Evolutionary conservation across 2,329 filamentous ascomycete genomes (phyloP), one percentile per base, ranked within the genome.

Genomic region (Eutypella sp.): DNA sequence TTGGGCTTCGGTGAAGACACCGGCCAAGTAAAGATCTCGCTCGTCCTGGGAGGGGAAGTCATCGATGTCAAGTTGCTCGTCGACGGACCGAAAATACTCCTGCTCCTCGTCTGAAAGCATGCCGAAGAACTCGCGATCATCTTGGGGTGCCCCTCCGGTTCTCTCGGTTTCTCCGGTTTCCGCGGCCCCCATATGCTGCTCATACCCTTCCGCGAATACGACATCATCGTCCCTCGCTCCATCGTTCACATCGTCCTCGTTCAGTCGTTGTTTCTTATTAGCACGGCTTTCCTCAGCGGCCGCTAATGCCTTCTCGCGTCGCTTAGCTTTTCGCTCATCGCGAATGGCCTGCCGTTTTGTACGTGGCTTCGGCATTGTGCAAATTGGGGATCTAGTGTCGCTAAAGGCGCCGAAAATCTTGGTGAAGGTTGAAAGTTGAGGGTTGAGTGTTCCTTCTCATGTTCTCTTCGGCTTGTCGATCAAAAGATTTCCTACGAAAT

Each of bases 31-130:
- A 41, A 85, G 59, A 44, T 74, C 71, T 47, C 84, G 78, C 55
- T 90, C 86, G 55, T 96, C 89, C 43, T 81, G 66, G 33, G 84
- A 82, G 34, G 79, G 81, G 64, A 97, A 97, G 63, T 92, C 82
- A 69, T 97, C 93, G 55, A 89, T 69, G 65, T 96, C 91, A 48
- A 99, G 82, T 69, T 95, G 76, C 64, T 95, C 87, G 71, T 95
- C 91, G 44, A 91, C 90, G 40, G 83, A 82, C 55, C 88, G 85
- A 67, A 97, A 99, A 67, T 96, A 96, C 66, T 96, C 91, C 63
- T 96, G 89, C 72, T 99, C 93, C 55, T 95, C 82, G 45, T 95
- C 85, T 58, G 89, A 87, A 22, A 99, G 83, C 74, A 96, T 84
- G 53, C 93, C 93, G 59, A 95, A 97, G 72, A 96, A 99, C 46